Conservation (phyloP, 163 green algal genomes). For the Smithsoniella earleae region DNA sequence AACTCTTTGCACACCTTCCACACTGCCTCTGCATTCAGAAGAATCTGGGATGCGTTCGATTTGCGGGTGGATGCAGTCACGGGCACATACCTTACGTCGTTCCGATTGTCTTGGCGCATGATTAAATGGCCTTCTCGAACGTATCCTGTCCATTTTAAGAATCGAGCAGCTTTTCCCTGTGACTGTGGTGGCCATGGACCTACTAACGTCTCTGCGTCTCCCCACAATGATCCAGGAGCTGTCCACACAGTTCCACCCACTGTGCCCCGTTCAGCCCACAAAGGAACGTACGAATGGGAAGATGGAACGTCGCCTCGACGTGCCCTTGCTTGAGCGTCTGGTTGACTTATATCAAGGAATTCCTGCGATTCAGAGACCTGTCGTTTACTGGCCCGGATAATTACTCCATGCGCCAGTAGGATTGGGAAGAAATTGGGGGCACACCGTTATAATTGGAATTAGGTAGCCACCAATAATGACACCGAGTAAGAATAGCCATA, state of each 20-base stretch:
- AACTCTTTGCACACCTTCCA: neutral
- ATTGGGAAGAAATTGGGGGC: too few relatives aligned
- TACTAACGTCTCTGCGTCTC: neutral
- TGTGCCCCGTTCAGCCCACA: neutral
- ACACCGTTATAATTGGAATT: too few relatives aligned
- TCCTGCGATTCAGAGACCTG: too few relatives aligned
- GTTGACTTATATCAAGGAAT: neutral
- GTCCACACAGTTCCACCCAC: neutral
- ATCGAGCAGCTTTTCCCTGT: neutral
- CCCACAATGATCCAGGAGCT: neutral
- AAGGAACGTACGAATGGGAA: neutral
- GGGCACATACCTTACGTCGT: neutral
- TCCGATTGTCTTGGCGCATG: slow-evolving; percentile 1
- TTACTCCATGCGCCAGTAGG: too few relatives aligned
- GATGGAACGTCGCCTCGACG: neutral
- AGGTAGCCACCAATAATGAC: too few relatives aligned
- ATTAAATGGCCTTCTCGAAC: neutral
- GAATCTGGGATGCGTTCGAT: neutral
- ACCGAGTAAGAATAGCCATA: too few relatives aligned
- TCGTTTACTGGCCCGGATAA: too few relatives aligned
- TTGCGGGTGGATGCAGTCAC: neutral
- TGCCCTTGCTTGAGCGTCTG: neutral
- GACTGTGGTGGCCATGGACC: neutral
- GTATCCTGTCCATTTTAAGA: slow-evolving; percentile 1
- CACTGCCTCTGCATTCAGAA: neutral